These are phyloP conservation scores for Talaromyces sp. DNA, from an alignment of 2,329 filamentous ascomycete genomes.

Conservation along the genomic window DNA sequence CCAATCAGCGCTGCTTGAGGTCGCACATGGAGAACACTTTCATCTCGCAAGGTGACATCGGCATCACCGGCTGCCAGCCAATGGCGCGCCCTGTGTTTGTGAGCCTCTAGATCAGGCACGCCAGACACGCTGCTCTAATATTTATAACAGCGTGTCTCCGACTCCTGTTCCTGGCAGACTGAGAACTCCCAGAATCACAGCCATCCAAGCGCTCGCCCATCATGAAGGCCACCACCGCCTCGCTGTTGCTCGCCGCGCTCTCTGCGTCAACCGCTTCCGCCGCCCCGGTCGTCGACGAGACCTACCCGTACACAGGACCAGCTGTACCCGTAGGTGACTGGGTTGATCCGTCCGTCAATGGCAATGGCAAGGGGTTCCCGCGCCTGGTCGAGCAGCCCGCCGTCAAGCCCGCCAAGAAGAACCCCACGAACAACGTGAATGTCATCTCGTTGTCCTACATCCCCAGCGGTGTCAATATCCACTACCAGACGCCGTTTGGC, in stretches of 20 bases:
- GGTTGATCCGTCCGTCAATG: slow-evolving; percentile 46
- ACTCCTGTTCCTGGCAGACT: neutral
- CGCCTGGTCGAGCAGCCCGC: slow-evolving; percentile 48
- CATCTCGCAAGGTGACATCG: neutral
- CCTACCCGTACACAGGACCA: slow-evolving; percentile 46
- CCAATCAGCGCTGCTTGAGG: neutral
- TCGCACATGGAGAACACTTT: neutral
- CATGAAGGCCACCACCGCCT: slow-evolving; percentile 8
- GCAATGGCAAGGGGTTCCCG: slow-evolving; percentile 49
- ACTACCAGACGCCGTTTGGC: slow-evolving; percentile 52
- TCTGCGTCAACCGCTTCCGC: slow-evolving; percentile 16
- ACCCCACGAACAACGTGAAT: slow-evolving; percentile 50
- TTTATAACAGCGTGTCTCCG: neutral
- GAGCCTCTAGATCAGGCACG: neutral
- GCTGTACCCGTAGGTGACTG: slow-evolving; percentile 47
- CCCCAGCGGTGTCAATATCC: slow-evolving; percentile 47
- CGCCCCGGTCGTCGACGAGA: slow-evolving; percentile 24
- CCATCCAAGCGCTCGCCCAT: neutral
- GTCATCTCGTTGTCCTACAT: slow-evolving; percentile 47
- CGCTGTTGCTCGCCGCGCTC: slow-evolving; percentile 17
- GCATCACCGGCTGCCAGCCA: neutral
- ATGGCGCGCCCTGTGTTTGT: neutral
- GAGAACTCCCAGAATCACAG: neutral
- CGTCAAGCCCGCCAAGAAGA: slow-evolving; percentile 38
- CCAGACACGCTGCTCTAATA: neutral